A percentile compares a stretch with the other conserved stretches of the same genome.
phyloP scores from a whole-genome alignment of 495 filamentous ascomycete species.

The Daldinia loculata region DNA sequence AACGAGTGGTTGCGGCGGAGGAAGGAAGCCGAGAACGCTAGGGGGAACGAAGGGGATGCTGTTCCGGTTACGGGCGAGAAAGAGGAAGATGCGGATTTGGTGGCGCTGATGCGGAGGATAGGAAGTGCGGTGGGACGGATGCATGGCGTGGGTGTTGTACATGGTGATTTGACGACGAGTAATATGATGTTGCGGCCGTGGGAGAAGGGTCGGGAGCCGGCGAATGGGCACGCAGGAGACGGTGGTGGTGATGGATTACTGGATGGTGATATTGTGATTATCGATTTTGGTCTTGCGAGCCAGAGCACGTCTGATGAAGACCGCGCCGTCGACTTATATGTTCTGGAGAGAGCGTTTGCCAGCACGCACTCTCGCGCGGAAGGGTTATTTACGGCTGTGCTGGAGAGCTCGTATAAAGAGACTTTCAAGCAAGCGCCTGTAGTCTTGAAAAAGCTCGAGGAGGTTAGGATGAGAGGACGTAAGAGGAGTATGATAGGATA shows the following conservation, averaged over 20 bases:
- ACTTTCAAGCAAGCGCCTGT: conserved; percentile 60
- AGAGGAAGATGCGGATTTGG: conserved; percentile 46
- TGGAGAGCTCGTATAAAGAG: conserved; percentile 61
- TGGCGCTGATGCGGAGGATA: conserved; percentile 73
- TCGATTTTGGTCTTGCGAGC: conserved; percentile 93
- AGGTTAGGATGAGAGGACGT: conserved; percentile 93
- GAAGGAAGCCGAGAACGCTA: conserved; percentile 40
- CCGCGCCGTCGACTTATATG: conserved; percentile 94
- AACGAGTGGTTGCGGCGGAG: conserved; percentile 65
- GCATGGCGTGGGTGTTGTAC: conserved; percentile 83
- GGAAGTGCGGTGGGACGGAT: conserved; percentile 79
- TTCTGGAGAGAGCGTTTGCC: conserved; percentile 93
- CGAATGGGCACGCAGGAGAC: conserved; percentile 18
- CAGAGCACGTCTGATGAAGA: conserved; percentile 90
- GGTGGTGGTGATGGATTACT: conserved; percentile 42
- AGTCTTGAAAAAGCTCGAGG: conserved; percentile 78
- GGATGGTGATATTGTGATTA: conserved; percentile 82
- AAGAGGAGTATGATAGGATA: conserved; percentile 97
- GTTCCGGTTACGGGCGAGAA: conserved; percentile 45
- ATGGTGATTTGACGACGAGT: conserved; percentile 97
- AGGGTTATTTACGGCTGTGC: conserved; percentile 69
- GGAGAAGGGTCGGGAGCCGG: conserved; percentile 29
- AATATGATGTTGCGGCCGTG: conserved; percentile 84
- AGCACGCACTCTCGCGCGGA: conserved; percentile 94
- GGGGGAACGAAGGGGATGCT: conserved; percentile 32